These are phyloP conservation scores for Miscanthus lutarioriparius DNA, from an alignment of 176 grass and related monocot species.

Conservation along the genomic window DNA sequence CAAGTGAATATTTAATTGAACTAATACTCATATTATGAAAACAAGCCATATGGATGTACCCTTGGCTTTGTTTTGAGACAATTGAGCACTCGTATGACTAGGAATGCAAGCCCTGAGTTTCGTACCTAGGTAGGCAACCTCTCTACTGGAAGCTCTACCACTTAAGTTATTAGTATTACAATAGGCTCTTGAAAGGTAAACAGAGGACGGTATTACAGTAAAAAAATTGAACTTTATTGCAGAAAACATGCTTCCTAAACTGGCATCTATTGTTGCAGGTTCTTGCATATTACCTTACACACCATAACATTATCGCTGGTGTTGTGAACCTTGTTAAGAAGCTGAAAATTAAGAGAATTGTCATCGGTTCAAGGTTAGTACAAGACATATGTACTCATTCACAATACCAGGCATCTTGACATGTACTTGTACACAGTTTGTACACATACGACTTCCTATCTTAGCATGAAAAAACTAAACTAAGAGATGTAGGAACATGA, in stretches of 20 bases:
- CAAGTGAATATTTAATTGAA: too few relatives aligned
- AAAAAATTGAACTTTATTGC: too few relatives aligned
- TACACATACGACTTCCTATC: neutral
- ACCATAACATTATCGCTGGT: slow-evolving; percentile 42
- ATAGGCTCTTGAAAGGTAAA: neutral
- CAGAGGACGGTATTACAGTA: neutral
- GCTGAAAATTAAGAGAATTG: slow-evolving; percentile 43
- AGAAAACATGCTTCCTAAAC: neutral
- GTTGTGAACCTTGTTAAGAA: slow-evolving; percentile 50
- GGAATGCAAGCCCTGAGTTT: too few relatives aligned
- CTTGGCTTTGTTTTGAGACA: too few relatives aligned
- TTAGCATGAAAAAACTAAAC: slow-evolving; percentile 4
- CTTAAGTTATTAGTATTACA: neutral
- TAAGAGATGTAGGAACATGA: slow-evolving; percentile 41
- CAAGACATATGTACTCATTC: neutral
- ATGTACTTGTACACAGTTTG: neutral
- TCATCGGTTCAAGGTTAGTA: slow-evolving; percentile 54
- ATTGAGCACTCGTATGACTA: too few relatives aligned
- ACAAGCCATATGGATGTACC: too few relatives aligned
- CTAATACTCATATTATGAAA: too few relatives aligned
- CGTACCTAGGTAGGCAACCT: too few relatives aligned
- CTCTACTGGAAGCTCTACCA: too few relatives aligned
- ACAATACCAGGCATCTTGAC: neutral
- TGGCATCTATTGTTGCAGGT: slow-evolving; percentile 38
- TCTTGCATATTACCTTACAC: slow-evolving; percentile 37